Evolutionary conservation across 1,139 yeast species (phyloP).

Genomic region (Kurtzmaniella quercitrusa): DNA sequence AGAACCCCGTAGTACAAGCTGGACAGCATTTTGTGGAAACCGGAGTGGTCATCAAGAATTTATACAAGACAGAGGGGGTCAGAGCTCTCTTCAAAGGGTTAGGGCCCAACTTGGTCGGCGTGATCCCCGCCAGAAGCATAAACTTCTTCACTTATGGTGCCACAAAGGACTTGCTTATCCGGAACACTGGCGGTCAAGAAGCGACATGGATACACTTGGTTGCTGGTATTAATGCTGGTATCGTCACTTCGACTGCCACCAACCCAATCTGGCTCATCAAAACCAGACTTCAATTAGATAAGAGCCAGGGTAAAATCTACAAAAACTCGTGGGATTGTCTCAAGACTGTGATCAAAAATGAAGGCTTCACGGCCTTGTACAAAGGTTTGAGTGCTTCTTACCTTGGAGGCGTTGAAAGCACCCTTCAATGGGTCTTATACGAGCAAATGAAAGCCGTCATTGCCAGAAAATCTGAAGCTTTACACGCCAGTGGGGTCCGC

Average conservation of each 20-base stretch:
- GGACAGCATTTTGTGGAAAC: constrained; percentile 81
- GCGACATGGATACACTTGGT: constrained; percentile 81
- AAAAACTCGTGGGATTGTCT: constrained; percentile 86
- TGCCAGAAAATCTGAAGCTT: constrained; percentile 42
- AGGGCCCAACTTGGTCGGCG: constrained; percentile 96
- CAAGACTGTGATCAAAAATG: constrained; percentile 61
- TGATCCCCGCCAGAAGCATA: constrained; percentile 96
- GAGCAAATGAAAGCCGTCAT: constrained; percentile 88
- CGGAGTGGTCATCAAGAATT: constrained; percentile 60
- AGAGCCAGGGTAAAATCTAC: constrained; percentile 59
- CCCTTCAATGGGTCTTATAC: constrained; percentile 94
- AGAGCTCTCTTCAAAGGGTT: constrained; percentile 88
- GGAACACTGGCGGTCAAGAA: constrained; percentile 70
- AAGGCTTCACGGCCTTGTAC: constrained; percentile 79
- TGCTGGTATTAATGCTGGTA: constrained; percentile 91
- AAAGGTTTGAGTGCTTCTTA: constrained; percentile 92
- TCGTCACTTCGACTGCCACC: constrained; percentile 95
- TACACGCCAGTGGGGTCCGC: constrained; percentile 31
- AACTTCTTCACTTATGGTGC: constrained; percentile 96
- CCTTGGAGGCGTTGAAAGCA: constrained; percentile 88
- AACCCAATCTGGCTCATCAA: constrained; percentile 99
- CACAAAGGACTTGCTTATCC: constrained; percentile 69
- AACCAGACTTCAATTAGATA: constrained; percentile 89
- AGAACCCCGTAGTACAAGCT: constrained; percentile 40
- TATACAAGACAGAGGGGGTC: constrained; percentile 74